Percentiles rank a stretch among this genome's conserved stretches.
Conservation (phyloP, 139 green algal genomes). For the Chlamydomonas schloesseri region DNA sequence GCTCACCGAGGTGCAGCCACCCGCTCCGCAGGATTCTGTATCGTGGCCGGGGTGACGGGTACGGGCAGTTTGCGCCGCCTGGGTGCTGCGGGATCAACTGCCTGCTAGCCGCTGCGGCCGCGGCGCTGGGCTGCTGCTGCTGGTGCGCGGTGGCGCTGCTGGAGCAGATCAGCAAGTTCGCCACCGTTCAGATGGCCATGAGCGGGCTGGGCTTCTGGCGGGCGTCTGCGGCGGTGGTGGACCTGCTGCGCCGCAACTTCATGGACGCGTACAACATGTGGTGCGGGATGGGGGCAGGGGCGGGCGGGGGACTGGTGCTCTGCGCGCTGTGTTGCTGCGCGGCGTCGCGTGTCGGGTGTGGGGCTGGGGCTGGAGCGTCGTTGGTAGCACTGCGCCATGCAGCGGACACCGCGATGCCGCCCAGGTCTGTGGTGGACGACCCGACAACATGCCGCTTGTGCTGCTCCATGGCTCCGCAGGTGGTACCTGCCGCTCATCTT, state of each 20-base stretch:
- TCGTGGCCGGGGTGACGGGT: too few relatives aligned
- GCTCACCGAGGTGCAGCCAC: too few relatives aligned
- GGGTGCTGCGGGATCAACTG: background rate
- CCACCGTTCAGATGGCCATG: constrained; percentile 27
- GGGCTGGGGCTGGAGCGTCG: too few relatives aligned
- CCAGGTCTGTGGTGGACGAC: too few relatives aligned
- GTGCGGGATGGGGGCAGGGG: background rate
- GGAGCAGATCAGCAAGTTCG: constrained; percentile 28
- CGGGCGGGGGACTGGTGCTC: too few relatives aligned
- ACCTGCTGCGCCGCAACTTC: constrained; percentile 1
- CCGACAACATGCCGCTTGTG: too few relatives aligned
- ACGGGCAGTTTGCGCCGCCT: background rate
- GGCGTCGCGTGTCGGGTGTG: too few relatives aligned
- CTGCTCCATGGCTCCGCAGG: background rate
- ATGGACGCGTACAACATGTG: constrained; percentile 45
- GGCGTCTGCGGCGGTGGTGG: background rate
- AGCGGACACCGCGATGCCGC: too few relatives aligned
- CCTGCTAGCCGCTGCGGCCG: background rate
- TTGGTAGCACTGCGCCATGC: too few relatives aligned
- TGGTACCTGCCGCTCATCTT: constrained; percentile 42
- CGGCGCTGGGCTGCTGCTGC: constrained; percentile 8
- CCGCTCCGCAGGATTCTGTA: background rate
- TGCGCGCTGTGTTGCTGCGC: too few relatives aligned
- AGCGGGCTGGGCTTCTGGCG: constrained; percentile 17
- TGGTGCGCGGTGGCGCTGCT: background rate